Conservation (phyloP, 257 asterid genomes). For the Galeopsis tetrahit region DNA sequence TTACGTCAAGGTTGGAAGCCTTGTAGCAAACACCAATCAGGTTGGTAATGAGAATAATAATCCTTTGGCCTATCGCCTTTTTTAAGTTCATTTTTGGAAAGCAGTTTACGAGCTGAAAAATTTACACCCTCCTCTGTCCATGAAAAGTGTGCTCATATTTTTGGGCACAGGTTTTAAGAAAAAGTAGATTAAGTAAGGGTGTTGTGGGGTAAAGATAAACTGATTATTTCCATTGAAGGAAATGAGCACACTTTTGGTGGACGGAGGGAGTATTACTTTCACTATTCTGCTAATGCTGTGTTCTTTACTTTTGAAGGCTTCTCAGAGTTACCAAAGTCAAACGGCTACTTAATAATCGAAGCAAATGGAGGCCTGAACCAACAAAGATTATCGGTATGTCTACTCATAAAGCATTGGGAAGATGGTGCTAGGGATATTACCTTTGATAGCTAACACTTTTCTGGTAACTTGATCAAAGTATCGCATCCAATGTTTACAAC, state of each 20-base stretch:
- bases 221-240: no score
- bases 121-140: background rate
- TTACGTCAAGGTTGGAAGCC: constrained; percentile 90
- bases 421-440: constrained; percentile 1
- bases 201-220: no score
- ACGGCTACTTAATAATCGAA: constrained; percentile 91
- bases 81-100: constrained; percentile 6
- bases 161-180: no score
- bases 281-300: constrained; percentile 29
- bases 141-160: no score
- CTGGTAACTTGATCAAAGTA: constrained; percentile 7
- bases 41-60: constrained; percentile 41
- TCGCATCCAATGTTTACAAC: background rate
- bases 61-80: background rate
- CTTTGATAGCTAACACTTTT: constrained; percentile 10
- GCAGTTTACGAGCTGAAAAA: constrained; percentile 3
- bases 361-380: constrained; percentile 99
- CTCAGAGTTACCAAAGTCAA: constrained; percentile 72
- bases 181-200: no score
- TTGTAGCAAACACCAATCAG: constrained; percentile 70
- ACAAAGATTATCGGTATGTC: constrained; percentile 93
- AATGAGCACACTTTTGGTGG: no score
- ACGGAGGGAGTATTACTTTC: background rate
- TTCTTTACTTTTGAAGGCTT: constrained; percentile 45
- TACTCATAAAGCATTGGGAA: constrained; percentile 29